Evolutionary conservation across 805 yeast genomes (phyloP).

Genomic region (Kodamaea hsintzibuensis): DNA sequence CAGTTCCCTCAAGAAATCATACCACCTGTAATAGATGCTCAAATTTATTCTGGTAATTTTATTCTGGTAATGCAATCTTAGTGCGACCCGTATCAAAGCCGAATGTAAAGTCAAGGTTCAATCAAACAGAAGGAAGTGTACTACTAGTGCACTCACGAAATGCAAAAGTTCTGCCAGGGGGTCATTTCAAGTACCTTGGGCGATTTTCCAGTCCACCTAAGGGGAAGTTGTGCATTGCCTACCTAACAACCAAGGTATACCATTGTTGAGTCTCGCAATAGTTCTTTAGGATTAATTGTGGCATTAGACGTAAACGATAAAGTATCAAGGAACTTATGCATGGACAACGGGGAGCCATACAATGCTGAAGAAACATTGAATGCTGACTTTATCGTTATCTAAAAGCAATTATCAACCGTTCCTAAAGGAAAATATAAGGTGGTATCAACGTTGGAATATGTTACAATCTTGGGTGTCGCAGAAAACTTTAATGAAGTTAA

Average conservation of each 20-base stretch:
- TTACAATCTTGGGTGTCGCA: constrained; percentile 23
- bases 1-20: constrained; percentile 21
- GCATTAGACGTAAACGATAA: constrained; percentile 12
- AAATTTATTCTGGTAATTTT: too few species aligned
- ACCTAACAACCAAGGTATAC: background rate
- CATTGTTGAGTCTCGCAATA: background rate
- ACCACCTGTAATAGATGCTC: too few species aligned
- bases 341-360: constrained; percentile 25
- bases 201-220: background rate
- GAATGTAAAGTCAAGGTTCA: constrained; percentile 24
- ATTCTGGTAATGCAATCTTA: constrained; percentile 25
- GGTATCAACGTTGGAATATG: constrained; percentile 19
- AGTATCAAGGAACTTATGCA: constrained; percentile 21
- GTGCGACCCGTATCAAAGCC: constrained; percentile 28
- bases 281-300: background rate
- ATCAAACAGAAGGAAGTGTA: constrained; percentile 22
- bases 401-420: constrained; percentile 11
- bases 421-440: constrained; percentile 18
- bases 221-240: background rate
- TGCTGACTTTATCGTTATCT: constrained; percentile 18
- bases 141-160: constrained; percentile 24
- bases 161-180: constrained; percentile 12
- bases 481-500: constrained; percentile 16
- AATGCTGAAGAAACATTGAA: constrained; percentile 16
- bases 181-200: background rate